phyloP scores from a whole-genome alignment of 2,329 filamentous ascomycete species.

The Microdochium trichocladiopsis region DNA sequence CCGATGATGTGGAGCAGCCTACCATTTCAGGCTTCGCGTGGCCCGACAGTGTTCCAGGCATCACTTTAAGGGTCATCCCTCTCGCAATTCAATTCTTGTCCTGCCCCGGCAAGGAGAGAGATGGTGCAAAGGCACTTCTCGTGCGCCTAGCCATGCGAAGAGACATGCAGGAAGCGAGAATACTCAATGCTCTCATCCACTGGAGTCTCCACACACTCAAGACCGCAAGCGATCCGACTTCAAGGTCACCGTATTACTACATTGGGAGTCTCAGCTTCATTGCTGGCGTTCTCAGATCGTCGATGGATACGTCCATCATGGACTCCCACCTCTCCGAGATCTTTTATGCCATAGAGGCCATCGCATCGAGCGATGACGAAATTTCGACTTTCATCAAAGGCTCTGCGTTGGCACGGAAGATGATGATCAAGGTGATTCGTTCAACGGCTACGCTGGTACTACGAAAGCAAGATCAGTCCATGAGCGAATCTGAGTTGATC shows the following conservation, averaged over 20 bases:
- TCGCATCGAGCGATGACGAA: conserved; percentile 43
- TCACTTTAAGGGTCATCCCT: conserved; percentile 64
- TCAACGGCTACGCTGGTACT: conserved; percentile 64
- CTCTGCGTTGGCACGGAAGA: conserved; percentile 75
- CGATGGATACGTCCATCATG: conserved; percentile 69
- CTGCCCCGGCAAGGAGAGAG: conserved; percentile 77
- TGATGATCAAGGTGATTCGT: conserved; percentile 77
- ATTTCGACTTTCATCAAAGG: conserved; percentile 50
- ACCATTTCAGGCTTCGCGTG: conserved; percentile 43
- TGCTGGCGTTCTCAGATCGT: conserved; percentile 61
- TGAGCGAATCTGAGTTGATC: conserved; percentile 46
- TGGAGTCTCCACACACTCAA: conserved; percentile 63
- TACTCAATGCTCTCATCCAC: conserved; percentile 59
- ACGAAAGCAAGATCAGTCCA: conserved; percentile 36
- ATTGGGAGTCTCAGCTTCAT: conserved; percentile 77
- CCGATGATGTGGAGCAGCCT: conserved; percentile 36
- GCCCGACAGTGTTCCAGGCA: conserved; percentile 55
- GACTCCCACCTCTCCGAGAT: conserved; percentile 57
- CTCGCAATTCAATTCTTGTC: conserved; percentile 66
- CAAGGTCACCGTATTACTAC: conserved; percentile 60
- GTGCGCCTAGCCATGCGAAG: conserved; percentile 75
- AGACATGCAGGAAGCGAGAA: conserved; percentile 76
- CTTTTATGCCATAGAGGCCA: conserved; percentile 55
- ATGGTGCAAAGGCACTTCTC: conserved; percentile 77
- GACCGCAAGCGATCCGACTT: conserved; percentile 26